Conservation (phyloP, 257 asterid genomes). For the Linderniella brevidens region DNA sequence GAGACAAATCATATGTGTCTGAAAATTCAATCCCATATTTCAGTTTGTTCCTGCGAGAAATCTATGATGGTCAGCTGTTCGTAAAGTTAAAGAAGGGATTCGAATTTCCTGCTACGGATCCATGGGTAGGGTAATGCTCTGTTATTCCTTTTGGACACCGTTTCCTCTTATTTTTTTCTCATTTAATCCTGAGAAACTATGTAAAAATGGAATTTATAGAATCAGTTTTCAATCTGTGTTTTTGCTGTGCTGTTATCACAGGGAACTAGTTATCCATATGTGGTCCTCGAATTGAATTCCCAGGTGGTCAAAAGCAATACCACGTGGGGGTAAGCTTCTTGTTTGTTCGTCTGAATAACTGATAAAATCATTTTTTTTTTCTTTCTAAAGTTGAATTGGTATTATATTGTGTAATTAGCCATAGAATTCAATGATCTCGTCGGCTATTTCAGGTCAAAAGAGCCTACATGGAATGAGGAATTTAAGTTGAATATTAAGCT, state of each 20-base stretch:
- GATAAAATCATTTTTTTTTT: too few species aligned
- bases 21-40: slow-evolving; percentile 9
- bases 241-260: slow-evolving; percentile 10
- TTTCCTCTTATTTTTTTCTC: neutral
- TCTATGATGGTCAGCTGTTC: slow-evolving; percentile 83
- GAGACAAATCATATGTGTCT: neutral
- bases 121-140: slow-evolving; percentile 63
- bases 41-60: slow-evolving; percentile 86
- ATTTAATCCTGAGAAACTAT: too few species aligned
- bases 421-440: slow-evolving; percentile 4
- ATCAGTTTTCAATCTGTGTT: too few species aligned
- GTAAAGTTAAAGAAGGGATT: slow-evolving; percentile 71
- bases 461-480: slow-evolving; percentile 96
- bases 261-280: slow-evolving; percentile 99
- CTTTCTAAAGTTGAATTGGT: neutral
- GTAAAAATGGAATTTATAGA: too few species aligned
- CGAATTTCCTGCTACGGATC: slow-evolving; percentile 89
- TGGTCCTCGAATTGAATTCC: slow-evolving; percentile 59
- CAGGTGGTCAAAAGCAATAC: slow-evolving; percentile 76
- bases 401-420: neutral
- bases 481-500: slow-evolving; percentile 74
- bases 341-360: too few species aligned
- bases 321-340: slow-evolving; percentile 89
- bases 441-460: slow-evolving; percentile 62
- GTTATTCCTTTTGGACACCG: slow-evolving; percentile 11